A percentile compares a stretch with the other conserved stretches of the same genome.
These are phyloP conservation scores for Thalassiosira sp. DNA, from an alignment of 352 stramenopile species.

Conservation along the genomic window DNA sequence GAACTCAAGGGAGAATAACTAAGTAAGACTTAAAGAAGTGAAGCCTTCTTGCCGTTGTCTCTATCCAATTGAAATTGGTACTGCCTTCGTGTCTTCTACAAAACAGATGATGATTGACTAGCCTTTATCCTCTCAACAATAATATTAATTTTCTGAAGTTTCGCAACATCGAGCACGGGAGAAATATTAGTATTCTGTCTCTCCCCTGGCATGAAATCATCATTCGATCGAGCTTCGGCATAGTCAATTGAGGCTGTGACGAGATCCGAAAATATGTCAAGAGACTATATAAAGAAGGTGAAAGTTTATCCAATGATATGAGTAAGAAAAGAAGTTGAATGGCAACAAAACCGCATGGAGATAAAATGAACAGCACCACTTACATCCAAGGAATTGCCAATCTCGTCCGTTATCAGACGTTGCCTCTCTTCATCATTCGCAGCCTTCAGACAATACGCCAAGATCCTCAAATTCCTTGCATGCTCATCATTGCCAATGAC, in stretches of 20 bases:
- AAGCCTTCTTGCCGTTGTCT: no score
- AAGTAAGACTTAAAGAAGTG: no score
- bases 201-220: conserved; percentile 33
- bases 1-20: no score
- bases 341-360: background rate
- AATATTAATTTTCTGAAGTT: conserved; percentile 64
- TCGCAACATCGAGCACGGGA: conserved; percentile 40
- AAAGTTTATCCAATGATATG: no score
- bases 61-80: no score
- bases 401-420: conserved; percentile 68
- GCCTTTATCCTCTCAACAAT: conserved; percentile 59
- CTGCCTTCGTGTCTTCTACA: no score
- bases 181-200: conserved; percentile 6
- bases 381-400: conserved; percentile 77
- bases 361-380: conserved; percentile 31
- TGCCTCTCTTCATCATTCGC: conserved; percentile 56
- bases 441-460: conserved; percentile 75
- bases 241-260: conserved; percentile 77
- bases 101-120: no score
- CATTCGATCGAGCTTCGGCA: conserved; percentile 59
- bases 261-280: conserved; percentile 78
- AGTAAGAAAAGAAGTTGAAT: conserved; percentile 5
- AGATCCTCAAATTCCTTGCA: conserved; percentile 69
- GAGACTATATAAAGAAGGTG: conserved; percentile 34
- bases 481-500: conserved; percentile 73